Percentiles rank a stretch among this genome's conserved stretches.
Conservation (phyloP, 1,284 basidiomycete genomes). For the Limonomyces culmigenus region DNA sequence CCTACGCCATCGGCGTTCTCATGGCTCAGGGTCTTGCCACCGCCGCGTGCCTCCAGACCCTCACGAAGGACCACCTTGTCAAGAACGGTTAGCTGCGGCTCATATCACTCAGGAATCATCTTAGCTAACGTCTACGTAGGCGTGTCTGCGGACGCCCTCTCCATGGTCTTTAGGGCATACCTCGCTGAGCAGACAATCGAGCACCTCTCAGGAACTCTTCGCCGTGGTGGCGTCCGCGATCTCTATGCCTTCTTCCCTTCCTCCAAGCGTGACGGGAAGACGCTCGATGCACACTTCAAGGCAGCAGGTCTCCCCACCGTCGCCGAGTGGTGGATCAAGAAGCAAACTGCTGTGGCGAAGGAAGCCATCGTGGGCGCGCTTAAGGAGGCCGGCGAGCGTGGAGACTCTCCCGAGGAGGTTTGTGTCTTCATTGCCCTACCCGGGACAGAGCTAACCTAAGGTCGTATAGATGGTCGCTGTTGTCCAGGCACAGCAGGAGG, state of each 20-base stretch:
- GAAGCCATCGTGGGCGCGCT: constrained; percentile 1
- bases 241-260: constrained; percentile 77
- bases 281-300: constrained; percentile 77
- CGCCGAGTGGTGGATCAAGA: constrained; percentile 85
- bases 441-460: too few species aligned
- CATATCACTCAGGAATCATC: not conserved
- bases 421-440: constrained; percentile 15
- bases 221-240: constrained; percentile 75
- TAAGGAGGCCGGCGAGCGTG: constrained; percentile 25
- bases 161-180: constrained; percentile 68
- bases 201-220: constrained; percentile 62
- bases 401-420: constrained; percentile 49
- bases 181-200: constrained; percentile 74
- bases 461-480: constrained; percentile 62
- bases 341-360: constrained; percentile 50
- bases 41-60: constrained; percentile 59
- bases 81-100: constrained; percentile 60
- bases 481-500: constrained; percentile 54
- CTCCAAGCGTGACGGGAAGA: constrained; percentile 57
- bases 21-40: constrained; percentile 69
- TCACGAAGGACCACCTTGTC: constrained; percentile 88
- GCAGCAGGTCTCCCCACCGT: constrained; percentile 61
- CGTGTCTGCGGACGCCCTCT: constrained; percentile 63
- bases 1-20: constrained; percentile 66
- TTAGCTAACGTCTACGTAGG: constrained; percentile 23